Conservation (phyloP, 805 yeast genomes). For the Spathaspora sp. region DNA sequence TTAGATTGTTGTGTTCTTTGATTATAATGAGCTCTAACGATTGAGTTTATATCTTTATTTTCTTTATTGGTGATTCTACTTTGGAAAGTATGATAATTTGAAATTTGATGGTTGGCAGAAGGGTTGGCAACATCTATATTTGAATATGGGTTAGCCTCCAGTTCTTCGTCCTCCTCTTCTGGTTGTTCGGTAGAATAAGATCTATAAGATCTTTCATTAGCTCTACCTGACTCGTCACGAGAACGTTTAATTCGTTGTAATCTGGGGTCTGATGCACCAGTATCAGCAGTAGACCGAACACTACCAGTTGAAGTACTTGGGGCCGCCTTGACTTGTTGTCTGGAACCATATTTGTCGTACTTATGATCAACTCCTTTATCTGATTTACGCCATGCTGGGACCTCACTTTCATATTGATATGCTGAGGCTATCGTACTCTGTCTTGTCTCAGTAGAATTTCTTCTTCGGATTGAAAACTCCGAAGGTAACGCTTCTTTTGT, state of each 20-base stretch:
- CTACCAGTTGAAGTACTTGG: not conserved
- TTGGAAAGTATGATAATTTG: slow-evolving; percentile 34
- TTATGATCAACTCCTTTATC: slow-evolving; percentile 19
- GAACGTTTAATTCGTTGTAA: slow-evolving; percentile 3
- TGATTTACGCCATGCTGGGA: slow-evolving; percentile 40
- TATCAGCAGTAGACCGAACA: not conserved
- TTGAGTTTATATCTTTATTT: slow-evolving; percentile 50
- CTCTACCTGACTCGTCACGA: not conserved
- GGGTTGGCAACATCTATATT: slow-evolving; percentile 22
- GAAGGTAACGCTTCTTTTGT: slow-evolving; percentile 13
- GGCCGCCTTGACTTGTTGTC: slow-evolving; percentile 4
- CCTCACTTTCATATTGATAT: slow-evolving; percentile 22
- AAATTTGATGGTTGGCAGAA: slow-evolving; percentile 8
- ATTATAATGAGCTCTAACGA: slow-evolving; percentile 83
- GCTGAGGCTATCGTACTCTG: slow-evolving; percentile 13
- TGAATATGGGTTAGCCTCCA: slow-evolving; percentile 15
- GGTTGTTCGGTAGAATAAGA: slow-evolving; percentile 1
- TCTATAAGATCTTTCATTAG: not conserved
- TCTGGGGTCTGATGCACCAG: not conserved
- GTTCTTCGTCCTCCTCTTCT: slow-evolving; percentile 7
- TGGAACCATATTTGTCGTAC: slow-evolving; percentile 39
- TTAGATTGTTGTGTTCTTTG: slow-evolving; percentile 72
- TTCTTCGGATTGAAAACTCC: slow-evolving; percentile 21
- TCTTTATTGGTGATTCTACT: slow-evolving; percentile 32
- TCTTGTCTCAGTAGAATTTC: slow-evolving; percentile 2